phyloP scores from a whole-genome alignment of 1,284 basidiomycete species.

The Malassezia furfur region DNA sequence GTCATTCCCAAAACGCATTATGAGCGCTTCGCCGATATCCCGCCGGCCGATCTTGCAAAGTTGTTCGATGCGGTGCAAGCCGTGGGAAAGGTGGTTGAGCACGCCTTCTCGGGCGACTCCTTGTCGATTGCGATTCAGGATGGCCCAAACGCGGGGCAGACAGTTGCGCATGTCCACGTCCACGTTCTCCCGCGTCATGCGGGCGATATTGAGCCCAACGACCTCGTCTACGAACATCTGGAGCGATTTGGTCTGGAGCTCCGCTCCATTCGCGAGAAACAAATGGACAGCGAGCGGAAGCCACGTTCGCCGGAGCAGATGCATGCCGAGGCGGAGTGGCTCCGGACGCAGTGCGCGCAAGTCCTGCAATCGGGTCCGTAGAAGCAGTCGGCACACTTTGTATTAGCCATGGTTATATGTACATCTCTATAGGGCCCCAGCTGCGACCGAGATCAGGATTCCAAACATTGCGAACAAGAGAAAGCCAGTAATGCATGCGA shows the following conservation, averaged over 20 bases:
- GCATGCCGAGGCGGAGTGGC: conserved; percentile 29
- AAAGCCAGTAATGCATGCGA: conserved; percentile 5
- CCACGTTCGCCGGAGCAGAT: conserved; percentile 32
- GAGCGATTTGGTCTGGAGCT: conserved; percentile 29
- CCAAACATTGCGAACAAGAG: conserved; percentile 12
- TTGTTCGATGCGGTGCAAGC: conserved; percentile 38
- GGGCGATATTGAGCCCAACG: conserved; percentile 40
- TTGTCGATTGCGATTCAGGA: conserved; percentile 43
- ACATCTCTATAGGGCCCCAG: conserved; percentile 4
- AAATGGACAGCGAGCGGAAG: conserved; percentile 27
- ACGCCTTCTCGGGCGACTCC: conserved; percentile 29
- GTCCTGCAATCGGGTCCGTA: no score
- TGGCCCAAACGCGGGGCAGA: conserved; percentile 33
- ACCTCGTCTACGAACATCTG: conserved; percentile 31
- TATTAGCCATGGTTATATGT: no score
- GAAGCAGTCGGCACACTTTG: no score
- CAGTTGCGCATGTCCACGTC: conserved; percentile 42
- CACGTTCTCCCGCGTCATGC: conserved; percentile 41
- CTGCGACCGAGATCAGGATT: conserved; percentile 11
- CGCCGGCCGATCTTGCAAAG: conserved; percentile 19
- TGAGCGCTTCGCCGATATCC: conserved; percentile 28
- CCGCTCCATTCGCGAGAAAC: conserved; percentile 16
- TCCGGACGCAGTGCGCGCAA: conserved; percentile 6
- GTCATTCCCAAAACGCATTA: conserved; percentile 35
- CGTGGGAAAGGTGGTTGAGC: conserved; percentile 28